Conservation (phyloP, 2,329 filamentous ascomycete genomes). For the Claviceps sp. region DNA sequence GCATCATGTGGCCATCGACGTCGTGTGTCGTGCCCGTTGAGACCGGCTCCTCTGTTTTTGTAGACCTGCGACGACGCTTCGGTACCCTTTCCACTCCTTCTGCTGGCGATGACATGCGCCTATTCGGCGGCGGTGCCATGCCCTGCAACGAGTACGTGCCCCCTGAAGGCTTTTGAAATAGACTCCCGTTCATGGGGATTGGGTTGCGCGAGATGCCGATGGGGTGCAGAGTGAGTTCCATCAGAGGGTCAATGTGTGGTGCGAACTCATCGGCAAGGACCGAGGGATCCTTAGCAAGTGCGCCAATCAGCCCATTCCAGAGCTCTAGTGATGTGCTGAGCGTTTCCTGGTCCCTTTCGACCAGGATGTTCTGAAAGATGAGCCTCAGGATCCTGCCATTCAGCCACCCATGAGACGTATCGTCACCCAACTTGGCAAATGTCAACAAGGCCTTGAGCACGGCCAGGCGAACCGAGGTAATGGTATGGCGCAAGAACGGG, state of each 20-base stretch:
- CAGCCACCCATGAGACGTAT: constrained; percentile 78
- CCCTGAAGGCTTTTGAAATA: constrained; percentile 91
- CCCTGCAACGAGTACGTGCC: constrained; percentile 54
- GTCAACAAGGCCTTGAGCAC: constrained; percentile 87
- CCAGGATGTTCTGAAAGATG: constrained; percentile 87
- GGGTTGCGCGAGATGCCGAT: constrained; percentile 86
- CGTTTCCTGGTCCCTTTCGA: constrained; percentile 78
- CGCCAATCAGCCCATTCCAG: constrained; percentile 66
- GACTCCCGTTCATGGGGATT: constrained; percentile 75
- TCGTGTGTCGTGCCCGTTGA: constrained; percentile 67
- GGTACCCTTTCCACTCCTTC: constrained; percentile 48
- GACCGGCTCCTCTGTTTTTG: constrained; percentile 62
- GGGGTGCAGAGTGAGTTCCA: constrained; percentile 76
- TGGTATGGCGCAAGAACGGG: constrained; percentile 91
- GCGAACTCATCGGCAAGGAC: constrained; percentile 61
- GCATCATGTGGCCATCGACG: constrained; percentile 95
- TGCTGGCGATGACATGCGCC: constrained; percentile 34
- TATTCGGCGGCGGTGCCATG: constrained; percentile 26
- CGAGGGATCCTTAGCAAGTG: constrained; percentile 49
- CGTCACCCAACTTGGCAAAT: constrained; percentile 75
- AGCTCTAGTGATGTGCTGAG: constrained; percentile 74
- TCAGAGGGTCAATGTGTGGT: constrained; percentile 63
- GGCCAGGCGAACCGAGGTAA: constrained; percentile 85
- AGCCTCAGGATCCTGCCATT: constrained; percentile 78
- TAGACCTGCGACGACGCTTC: constrained; percentile 70